Evolutionary conservation across 208 protist species (phyloP).

Genomic region (Trichomonas vaginalis): DNA sequence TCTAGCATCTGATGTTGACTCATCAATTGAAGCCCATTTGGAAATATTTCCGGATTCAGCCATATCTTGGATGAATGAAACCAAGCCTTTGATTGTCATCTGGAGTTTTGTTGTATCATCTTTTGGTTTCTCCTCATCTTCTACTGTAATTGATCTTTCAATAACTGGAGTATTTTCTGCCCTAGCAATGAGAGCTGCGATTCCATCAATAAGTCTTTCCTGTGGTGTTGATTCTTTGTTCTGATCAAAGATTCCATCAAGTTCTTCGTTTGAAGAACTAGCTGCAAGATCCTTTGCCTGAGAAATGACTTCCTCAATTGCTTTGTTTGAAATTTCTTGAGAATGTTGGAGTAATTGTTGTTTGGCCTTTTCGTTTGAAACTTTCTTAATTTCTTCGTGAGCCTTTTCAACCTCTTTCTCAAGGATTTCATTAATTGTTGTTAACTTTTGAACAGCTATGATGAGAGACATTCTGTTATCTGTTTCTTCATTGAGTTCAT

Average conservation of each 20-base stretch:
- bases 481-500: not conserved
- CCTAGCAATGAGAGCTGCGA: not conserved
- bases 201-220: not conserved
- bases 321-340: not conserved
- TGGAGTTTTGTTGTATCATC: not conserved
- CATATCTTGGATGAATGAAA: not conserved
- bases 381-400: not conserved
- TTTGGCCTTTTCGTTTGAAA: not conserved
- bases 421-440: not conserved
- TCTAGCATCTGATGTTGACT: not conserved
- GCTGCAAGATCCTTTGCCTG: not conserved
- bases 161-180: no score
- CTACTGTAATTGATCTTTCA: no score
- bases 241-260: not conserved
- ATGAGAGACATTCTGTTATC: not conserved
- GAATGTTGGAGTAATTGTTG: not conserved
- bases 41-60: not conserved
- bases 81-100: not conserved
- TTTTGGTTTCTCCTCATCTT: no score
- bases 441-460: not conserved
- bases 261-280: not conserved
- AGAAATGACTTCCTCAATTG: not conserved
- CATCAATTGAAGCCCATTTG: not conserved
- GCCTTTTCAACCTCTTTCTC: not conserved
- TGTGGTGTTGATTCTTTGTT: not conserved